Base-by-base conservation (phyloP, 441 rosid genomes). In the Adansonia gregorii region DNA sequence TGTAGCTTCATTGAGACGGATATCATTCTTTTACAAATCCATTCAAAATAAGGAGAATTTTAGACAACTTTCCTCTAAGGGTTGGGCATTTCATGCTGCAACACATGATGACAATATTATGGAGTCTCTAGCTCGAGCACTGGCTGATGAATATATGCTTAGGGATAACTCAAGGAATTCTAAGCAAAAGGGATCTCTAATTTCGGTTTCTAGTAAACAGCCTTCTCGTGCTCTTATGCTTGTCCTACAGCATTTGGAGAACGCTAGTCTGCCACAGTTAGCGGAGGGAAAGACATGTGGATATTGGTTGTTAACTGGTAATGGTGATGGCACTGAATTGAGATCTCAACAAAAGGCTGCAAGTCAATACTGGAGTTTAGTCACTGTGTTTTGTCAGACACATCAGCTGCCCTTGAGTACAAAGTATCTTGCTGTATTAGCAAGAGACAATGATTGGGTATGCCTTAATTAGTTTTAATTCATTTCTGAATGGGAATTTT, bases 371-470 rank as follows among this genome's bases (percentile, higher is more conserved):
- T 97, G 99, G 99, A 92, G 87, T 89, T 88, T 97, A 82, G 99
- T 97, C 83, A 88, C 94, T 63, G 83, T 86, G 72, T 97, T 92
- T 81, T 94, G 98, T 84, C 98, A 86, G 90, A 90, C 92, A 92
- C 99, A 94, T 85, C 94, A 89, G 76, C 93, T 97, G 84, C 95
- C 97, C 14, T 81, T 89, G 76, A 97, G 98, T 89, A 93, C 98
- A 73, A 93, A 90, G 87, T 97, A 97, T 85, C 98, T 97, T 87
- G 89, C 94, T 70, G 81, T 89, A 72, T 88, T 97, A 82, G 99
- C 99, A 77, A 89, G 88, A 89, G 99, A 97, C 82, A 97, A 92
- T 90, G 99, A 97, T 81, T 97, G 99, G 98, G 99, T 97, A 91
- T 76, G 82, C 80, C 55, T 80, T 75, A 78, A 51, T 78, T 83